Evolutionary conservation across 768 basidiomycete genomes (phyloP).

Genomic region (Termitomyces sp.): DNA sequence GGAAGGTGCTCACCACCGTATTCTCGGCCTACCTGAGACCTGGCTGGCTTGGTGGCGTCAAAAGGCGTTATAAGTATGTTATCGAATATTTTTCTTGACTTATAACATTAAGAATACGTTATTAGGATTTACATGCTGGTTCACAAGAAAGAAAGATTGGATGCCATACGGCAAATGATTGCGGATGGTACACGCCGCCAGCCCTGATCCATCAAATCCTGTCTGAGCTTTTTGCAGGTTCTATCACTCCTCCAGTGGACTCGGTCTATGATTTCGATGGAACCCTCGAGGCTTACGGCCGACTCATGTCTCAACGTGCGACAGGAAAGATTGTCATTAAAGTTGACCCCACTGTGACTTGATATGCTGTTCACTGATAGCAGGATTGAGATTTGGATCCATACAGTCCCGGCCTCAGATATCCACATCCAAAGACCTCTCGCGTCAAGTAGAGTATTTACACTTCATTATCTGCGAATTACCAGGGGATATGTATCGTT

Average conservation of each 20-base stretch:
- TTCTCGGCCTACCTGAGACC: conserved; percentile 33
- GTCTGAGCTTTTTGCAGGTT: conserved; percentile 24
- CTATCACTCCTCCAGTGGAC: conserved; percentile 51
- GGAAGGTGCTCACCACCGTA: conserved; percentile 24
- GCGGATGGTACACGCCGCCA: conserved; percentile 31
- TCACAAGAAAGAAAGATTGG: conserved; percentile 28
- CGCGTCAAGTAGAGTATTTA: not conserved
- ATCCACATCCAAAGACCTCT: not conserved
- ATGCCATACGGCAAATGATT: conserved; percentile 29
- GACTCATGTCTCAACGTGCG: conserved; percentile 46
- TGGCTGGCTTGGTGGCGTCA: conserved; percentile 46
- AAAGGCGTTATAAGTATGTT: conserved; percentile 41
- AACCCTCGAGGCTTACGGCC: conserved; percentile 55
- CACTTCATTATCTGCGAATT: not conserved
- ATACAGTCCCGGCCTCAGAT: not conserved
- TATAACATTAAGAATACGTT: not conserved
- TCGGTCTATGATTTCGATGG: conserved; percentile 54
- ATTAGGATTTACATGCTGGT: conserved; percentile 27
- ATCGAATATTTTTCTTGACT: not conserved
- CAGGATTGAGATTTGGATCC: not conserved
- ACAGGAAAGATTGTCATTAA: conserved; percentile 65
- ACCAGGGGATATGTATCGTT: not conserved
- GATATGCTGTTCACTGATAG: not conserved
- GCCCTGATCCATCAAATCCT: not conserved
- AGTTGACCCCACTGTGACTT: conserved; percentile 20